Percentiles rank a stretch among this genome's conserved stretches.
These are phyloP conservation scores for Suillus spraguei DNA, from an alignment of 768 basidiomycete species.

Conservation along the genomic window DNA sequence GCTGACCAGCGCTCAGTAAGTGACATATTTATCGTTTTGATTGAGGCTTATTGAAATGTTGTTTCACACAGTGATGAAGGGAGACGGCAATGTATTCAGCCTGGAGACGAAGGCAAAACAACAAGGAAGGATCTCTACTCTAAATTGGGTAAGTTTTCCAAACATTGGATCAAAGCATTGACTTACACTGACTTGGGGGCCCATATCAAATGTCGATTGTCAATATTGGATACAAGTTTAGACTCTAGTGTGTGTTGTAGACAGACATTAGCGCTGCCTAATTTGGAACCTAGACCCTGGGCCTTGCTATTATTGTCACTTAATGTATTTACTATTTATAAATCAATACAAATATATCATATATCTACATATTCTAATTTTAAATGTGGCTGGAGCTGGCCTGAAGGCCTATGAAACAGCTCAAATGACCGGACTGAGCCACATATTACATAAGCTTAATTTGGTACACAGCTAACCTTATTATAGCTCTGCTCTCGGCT, in stretches of 20 bases:
- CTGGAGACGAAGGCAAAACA: too few species aligned
- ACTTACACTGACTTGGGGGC: too few species aligned
- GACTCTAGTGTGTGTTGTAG: background rate
- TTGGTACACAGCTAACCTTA: background rate
- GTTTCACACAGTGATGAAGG: too few species aligned
- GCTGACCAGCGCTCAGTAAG: too few species aligned
- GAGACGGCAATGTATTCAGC: too few species aligned
- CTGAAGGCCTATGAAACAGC: background rate
- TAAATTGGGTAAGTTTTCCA: background rate
- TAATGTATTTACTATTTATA: constrained; percentile 1
- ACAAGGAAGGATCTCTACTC: too few species aligned
- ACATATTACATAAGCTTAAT: background rate
- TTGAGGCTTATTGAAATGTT: too few species aligned
- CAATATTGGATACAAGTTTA: too few species aligned
- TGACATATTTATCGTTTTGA: too few species aligned
- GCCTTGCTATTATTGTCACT: background rate
- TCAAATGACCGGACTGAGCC: background rate
- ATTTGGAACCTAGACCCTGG: background rate
- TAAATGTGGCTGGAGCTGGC: background rate
- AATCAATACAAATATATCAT: background rate
- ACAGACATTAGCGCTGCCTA: background rate
- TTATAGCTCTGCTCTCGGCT: background rate
- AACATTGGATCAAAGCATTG: background rate
- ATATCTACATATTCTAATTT: constrained; percentile 1
- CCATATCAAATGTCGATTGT: too few species aligned